Conservation (phyloP, 2,329 filamentous ascomycete species). For the Sarocladium brachiariae region DNA sequence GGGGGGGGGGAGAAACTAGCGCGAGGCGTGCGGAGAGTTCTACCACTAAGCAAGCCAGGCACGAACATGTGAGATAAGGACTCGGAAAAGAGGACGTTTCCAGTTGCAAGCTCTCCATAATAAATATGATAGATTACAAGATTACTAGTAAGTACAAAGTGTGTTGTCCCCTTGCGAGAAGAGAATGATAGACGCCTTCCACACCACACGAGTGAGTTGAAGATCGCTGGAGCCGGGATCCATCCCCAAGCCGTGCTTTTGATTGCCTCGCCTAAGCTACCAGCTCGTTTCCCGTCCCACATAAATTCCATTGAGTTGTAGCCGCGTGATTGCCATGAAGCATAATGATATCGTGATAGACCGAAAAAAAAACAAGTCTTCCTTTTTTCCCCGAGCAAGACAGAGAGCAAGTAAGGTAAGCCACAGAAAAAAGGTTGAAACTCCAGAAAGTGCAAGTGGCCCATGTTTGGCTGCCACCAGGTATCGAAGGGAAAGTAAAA, state of each 20-base stretch:
- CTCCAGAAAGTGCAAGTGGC: neutral
- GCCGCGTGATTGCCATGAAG: neutral
- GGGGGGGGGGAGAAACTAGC: neutral
- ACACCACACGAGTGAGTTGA: too few relatives aligned
- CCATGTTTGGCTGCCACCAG: neutral
- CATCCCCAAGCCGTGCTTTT: too few relatives aligned
- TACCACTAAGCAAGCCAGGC: too few relatives aligned
- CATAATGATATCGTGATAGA: constrained; percentile 3
- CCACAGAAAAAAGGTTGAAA: constrained; percentile 5
- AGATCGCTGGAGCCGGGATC: too few relatives aligned
- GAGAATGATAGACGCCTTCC: neutral
- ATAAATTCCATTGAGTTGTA: neutral
- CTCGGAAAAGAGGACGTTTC: neutral
- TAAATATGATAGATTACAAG: constrained; percentile 10
- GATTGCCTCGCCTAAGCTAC: too few relatives aligned
- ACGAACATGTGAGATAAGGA: neutral
- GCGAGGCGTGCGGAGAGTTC: too few relatives aligned
- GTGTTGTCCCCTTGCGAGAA: constrained; percentile 1
- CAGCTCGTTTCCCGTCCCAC: too few relatives aligned
- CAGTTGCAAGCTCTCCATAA: neutral
- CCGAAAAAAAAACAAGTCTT: neutral
- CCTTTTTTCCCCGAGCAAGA: too few relatives aligned
- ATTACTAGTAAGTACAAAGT: constrained; percentile 5
- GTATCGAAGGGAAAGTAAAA: neutral
- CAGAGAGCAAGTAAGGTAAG: too few relatives aligned